phyloP scores from a whole-genome alignment of 1,139 yeast genomes.

The Geotrichum restrictum region DNA sequence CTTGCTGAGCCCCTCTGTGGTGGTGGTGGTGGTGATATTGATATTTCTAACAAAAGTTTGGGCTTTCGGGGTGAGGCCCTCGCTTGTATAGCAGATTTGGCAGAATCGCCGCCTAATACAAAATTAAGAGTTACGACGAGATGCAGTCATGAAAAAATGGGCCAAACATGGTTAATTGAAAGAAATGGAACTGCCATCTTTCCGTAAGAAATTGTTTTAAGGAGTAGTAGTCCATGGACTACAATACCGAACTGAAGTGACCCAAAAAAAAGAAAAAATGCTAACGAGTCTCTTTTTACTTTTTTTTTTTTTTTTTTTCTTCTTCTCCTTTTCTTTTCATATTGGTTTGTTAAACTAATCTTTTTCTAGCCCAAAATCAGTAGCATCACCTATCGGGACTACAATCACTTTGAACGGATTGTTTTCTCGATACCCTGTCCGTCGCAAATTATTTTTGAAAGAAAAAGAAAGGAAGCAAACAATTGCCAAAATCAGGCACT shows the following conservation, averaged over 20 bases:
- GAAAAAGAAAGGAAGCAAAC: conserved; percentile 30
- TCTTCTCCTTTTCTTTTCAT: too few species aligned
- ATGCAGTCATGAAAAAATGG: conserved; percentile 30
- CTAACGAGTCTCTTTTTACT: too few species aligned
- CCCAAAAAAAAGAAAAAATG: too few species aligned
- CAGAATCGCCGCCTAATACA: conserved; percentile 9
- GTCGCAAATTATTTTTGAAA: conserved; percentile 36
- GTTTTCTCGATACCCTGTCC: conserved; percentile 39
- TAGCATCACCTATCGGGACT: conserved; percentile 41
- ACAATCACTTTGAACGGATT: conserved; percentile 37
- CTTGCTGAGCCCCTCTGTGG: background rate
- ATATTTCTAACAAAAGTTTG: too few species aligned
- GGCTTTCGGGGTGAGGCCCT: conserved; percentile 86
- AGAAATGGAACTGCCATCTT: conserved; percentile 33
- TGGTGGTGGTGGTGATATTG: conserved; percentile 32
- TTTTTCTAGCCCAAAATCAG: conserved; percentile 23
- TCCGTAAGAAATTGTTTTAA: conserved; percentile 10
- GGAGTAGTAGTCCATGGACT: background rate
- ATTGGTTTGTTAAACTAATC: background rate
- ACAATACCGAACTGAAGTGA: background rate
- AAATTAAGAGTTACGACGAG: conserved; percentile 38
- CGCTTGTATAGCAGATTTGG: conserved; percentile 46
- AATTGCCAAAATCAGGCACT: conserved; percentile 30
- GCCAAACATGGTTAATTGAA: conserved; percentile 41
- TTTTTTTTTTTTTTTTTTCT: too few species aligned